These are phyloP conservation scores for maize (Zea mays) DNA, from an alignment of 176 grass and related monocot species.

Conservation along the genomic window Zm-B73-REFERENCE-NAM-5.0 NC_050097.1:208312501-208313000, in stretches of 20 bases:
- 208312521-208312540: too few species aligned
- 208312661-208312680: too few species aligned
- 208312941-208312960: background rate
- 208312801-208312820: slow-evolving; percentile 6
- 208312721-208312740: background rate
- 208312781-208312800: background rate
- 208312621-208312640: too few species aligned
- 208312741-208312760: background rate
- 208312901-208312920: background rate
- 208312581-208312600: too few species aligned
- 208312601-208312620: too few species aligned
- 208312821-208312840: background rate
- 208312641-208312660: too few species aligned
- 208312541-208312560: too few species aligned
- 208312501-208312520: too few species aligned
- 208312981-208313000: background rate
- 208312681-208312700: too few species aligned
- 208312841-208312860: background rate
- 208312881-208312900: background rate
- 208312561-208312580: too few species aligned
- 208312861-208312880: background rate
- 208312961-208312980: background rate
- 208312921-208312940: background rate
- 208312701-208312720: background rate
- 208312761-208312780: background rate